Conservation (phyloP, 257 asterid genomes). For the Nicotiana attenuata region DNA sequence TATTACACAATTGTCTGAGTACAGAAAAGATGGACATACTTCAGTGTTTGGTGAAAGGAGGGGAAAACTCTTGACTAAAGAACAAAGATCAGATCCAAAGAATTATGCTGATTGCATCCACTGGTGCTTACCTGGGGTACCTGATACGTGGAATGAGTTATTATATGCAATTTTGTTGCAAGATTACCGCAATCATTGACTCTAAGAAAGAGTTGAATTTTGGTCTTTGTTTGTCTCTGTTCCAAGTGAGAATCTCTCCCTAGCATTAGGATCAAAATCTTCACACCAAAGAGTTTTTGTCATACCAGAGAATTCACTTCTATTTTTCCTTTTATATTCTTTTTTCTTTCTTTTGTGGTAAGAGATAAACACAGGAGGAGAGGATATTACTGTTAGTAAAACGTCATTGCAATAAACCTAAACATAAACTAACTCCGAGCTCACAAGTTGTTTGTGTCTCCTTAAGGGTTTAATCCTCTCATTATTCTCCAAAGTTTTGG, state of each 20-base stretch:
- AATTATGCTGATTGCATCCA: slow-evolving; percentile 86
- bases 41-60: slow-evolving; percentile 68
- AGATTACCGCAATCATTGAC: slow-evolving; percentile 40
- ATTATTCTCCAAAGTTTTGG: too few relatives aligned
- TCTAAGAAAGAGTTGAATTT: background rate
- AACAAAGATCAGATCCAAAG: slow-evolving; percentile 65
- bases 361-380: too few relatives aligned
- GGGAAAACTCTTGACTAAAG: slow-evolving; percentile 73
- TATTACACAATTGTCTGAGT: slow-evolving; percentile 80
- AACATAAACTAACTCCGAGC: too few relatives aligned
- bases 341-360: too few relatives aligned
- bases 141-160: slow-evolving; percentile 84
- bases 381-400: too few relatives aligned
- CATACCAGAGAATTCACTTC: too few relatives aligned
- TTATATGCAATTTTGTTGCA: slow-evolving; percentile 62
- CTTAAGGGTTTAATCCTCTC: too few relatives aligned
- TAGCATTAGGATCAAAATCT: background rate
- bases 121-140: slow-evolving; percentile 97
- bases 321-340: too few relatives aligned
- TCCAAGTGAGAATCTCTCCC: background rate
- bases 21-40: slow-evolving; percentile 75
- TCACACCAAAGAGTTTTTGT: too few relatives aligned
- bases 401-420: too few relatives aligned
- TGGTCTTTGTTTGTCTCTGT: too few relatives aligned
- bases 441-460: too few relatives aligned